Conservation (phyloP, 2,329 filamentous ascomycete species). For the Aureobasidium sp. region DNA sequence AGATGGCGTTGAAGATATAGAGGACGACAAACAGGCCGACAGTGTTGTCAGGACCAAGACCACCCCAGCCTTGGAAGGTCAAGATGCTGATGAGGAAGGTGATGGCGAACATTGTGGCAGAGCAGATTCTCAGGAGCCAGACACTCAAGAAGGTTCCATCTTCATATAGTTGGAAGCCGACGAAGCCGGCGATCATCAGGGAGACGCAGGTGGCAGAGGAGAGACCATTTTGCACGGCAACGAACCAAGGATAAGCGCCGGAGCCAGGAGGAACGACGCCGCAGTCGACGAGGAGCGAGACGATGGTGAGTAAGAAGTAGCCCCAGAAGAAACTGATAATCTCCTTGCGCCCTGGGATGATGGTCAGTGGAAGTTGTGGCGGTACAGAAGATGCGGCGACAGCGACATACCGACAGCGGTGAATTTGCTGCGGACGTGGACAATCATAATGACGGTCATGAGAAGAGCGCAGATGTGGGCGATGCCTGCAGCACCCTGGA, state of each 20-base stretch:
- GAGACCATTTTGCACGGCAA: conserved; percentile 77
- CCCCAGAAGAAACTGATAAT: conserved; percentile 93
- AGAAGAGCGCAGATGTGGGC: conserved; percentile 84
- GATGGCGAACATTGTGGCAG: conserved; percentile 73
- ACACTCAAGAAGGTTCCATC: conserved; percentile 90
- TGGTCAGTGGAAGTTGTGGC: neutral
- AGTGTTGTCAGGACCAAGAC: conserved; percentile 77
- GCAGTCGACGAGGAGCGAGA: conserved; percentile 84
- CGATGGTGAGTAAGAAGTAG: conserved; percentile 82
- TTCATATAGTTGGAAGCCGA: conserved; percentile 97
- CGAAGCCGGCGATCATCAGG: conserved; percentile 92
- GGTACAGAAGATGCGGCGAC: neutral
- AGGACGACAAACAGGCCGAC: conserved; percentile 84
- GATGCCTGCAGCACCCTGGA: conserved; percentile 82
- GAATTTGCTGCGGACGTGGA: conserved; percentile 95
- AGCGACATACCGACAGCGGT: conserved; percentile 77
- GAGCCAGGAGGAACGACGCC: conserved; percentile 84
- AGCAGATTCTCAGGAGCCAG: conserved; percentile 80
- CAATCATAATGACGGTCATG: conserved; percentile 96
- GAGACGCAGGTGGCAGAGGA: conserved; percentile 80
- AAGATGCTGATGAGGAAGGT: conserved; percentile 80
- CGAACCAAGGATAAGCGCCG: conserved; percentile 80
- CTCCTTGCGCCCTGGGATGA: conserved; percentile 53
- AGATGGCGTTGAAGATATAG: conserved; percentile 84
- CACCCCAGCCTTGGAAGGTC: conserved; percentile 89